Evolutionary conservation across 805 yeast species (phyloP).

Genomic region (Soucietia sequanensis): DNA sequence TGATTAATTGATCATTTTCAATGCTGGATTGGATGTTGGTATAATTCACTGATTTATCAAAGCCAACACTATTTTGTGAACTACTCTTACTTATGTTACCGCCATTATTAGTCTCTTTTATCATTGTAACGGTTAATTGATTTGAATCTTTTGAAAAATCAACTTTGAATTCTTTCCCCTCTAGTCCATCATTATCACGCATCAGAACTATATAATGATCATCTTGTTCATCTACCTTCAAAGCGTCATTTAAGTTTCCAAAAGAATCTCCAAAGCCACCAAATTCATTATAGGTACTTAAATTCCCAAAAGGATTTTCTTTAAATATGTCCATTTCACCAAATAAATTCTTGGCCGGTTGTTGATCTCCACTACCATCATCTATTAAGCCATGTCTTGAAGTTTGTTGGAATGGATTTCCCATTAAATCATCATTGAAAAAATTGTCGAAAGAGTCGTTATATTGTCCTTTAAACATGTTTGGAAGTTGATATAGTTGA

Average conservation of each 20-base stretch:
- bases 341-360: background rate
- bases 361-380: background rate
- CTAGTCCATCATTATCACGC: background rate
- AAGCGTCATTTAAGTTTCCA: background rate
- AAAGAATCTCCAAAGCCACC: background rate
- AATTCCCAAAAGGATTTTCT: background rate
- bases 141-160: slow-evolving; percentile 1
- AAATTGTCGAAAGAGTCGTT: background rate
- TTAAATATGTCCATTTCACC: background rate
- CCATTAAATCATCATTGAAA: background rate
- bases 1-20: background rate
- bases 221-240: background rate
- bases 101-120: background rate
- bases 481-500: no score
- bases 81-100: background rate
- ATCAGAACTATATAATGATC: slow-evolving; percentile 1
- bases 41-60: background rate
- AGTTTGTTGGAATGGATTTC: background rate
- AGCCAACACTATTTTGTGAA: slow-evolving; percentile 1
- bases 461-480: no score
- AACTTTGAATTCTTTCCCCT: slow-evolving; percentile 3
- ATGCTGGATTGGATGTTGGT: background rate
- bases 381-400: background rate
- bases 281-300: slow-evolving; percentile 1
- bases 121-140: slow-evolving; percentile 2